These are phyloP conservation scores for Beauveria sp. DNA, from an alignment of 2,329 filamentous ascomycete species.

Conservation along the genomic window DNA sequence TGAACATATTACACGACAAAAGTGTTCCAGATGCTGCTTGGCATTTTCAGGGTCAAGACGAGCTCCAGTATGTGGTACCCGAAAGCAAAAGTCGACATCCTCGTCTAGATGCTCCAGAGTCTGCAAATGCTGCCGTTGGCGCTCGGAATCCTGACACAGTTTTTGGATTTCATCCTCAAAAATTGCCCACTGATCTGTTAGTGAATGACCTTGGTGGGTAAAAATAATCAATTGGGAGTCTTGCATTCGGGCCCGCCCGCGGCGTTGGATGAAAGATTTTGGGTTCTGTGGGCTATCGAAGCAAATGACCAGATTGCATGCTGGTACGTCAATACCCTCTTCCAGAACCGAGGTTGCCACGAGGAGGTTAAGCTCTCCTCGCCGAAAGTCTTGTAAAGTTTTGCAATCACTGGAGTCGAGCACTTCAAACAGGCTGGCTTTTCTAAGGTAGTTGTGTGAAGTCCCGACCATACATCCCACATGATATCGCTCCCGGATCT, in stretches of 20 bases:
- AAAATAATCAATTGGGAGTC: constrained; percentile 45
- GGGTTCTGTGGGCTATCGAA: constrained; percentile 42
- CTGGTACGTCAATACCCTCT: constrained; percentile 61
- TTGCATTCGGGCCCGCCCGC: constrained; percentile 44
- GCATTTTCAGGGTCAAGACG: constrained; percentile 66
- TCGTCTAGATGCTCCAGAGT: constrained; percentile 38
- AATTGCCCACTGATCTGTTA: constrained; percentile 47
- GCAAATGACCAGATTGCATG: constrained; percentile 54
- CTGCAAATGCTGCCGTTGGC: constrained; percentile 38
- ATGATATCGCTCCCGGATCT: constrained; percentile 36
- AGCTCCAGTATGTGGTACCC: constrained; percentile 44
- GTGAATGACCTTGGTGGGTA: constrained; percentile 22
- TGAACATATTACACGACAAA: constrained; percentile 57
- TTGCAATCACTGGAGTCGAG: constrained; percentile 24
- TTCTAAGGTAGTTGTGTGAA: constrained; percentile 30
- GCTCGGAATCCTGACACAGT: constrained; percentile 58
- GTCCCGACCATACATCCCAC: constrained; percentile 50
- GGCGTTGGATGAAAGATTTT: constrained; percentile 53
- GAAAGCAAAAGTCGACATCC: constrained; percentile 21
- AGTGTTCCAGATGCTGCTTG: constrained; percentile 70
- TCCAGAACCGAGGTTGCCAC: constrained; percentile 58
- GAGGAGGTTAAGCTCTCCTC: constrained; percentile 47
- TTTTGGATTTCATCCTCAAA: constrained; percentile 68
- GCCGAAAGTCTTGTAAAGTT: constrained; percentile 41
- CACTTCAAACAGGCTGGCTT: constrained; percentile 34